phyloP scores from a whole-genome alignment of 495 filamentous ascomycete genomes.

The Thermothielavioides terrestris region DNA sequence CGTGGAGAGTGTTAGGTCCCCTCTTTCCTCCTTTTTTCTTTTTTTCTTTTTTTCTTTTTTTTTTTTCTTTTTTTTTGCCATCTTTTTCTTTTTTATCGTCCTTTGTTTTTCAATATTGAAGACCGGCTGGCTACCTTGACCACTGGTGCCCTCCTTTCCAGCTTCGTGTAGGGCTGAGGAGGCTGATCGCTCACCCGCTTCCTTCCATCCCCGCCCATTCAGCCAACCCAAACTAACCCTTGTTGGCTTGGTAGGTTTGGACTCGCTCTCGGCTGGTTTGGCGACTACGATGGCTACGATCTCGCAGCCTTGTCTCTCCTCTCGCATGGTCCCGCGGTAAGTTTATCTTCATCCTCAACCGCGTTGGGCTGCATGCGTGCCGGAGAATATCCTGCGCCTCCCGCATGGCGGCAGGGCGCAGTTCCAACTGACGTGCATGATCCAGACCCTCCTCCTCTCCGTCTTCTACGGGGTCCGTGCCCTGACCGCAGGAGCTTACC shows the following conservation, averaged over 20 bases:
- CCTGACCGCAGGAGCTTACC: conserved; percentile 45
- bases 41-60: neutral
- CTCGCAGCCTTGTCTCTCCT: conserved; percentile 57
- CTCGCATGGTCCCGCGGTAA: conserved; percentile 58
- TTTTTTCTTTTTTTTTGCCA: too few species aligned
- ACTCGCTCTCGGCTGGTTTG: conserved; percentile 61
- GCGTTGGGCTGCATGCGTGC: conserved; percentile 2
- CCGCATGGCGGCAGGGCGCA: conserved; percentile 6
- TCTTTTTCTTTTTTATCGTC: too few species aligned
- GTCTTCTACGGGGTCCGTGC: conserved; percentile 64
- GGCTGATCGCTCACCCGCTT: too few species aligned
- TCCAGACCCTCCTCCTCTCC: conserved; percentile 55
- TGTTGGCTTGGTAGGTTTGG: conserved; percentile 41
- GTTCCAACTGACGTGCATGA: conserved; percentile 13
- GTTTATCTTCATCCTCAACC: conserved; percentile 13
- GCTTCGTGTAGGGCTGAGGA: conserved; percentile 20
- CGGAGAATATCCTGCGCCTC: conserved; percentile 3
- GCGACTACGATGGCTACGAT: conserved; percentile 66
- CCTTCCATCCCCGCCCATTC: conserved; percentile 6
- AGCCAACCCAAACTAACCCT: conserved; percentile 24
- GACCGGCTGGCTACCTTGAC: too few species aligned
- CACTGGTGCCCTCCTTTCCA: conserved; percentile 14
- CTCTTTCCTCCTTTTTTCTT: neutral
- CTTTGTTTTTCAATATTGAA: too few species aligned
- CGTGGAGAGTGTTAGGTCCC: conserved; percentile 51